Conservation (phyloP, 2,329 filamentous ascomycete genomes). For the Neonectria neomacrospora region DNA sequence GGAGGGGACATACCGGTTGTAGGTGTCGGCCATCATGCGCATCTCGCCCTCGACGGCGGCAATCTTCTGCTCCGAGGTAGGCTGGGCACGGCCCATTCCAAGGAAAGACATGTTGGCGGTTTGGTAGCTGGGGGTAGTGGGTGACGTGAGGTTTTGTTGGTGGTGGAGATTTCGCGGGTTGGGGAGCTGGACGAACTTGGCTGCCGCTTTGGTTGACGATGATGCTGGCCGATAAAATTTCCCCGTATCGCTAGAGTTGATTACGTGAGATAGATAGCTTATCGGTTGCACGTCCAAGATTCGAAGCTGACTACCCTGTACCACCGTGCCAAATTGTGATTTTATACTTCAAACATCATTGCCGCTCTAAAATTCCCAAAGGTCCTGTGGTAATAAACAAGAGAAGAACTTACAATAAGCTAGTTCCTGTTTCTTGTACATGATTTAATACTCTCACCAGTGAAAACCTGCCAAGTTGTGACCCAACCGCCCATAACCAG, state of each 20-base stretch:
- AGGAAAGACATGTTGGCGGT: conserved; percentile 57
- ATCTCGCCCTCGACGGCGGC: conserved; percentile 96
- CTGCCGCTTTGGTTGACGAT: conserved; percentile 19
- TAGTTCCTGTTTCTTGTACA: too few species aligned
- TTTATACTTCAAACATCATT: not conserved
- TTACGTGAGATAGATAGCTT: conserved; percentile 43
- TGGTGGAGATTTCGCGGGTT: conserved; percentile 22
- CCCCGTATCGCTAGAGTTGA: conserved; percentile 37
- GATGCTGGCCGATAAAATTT: conserved; percentile 39
- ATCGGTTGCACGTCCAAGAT: not conserved
- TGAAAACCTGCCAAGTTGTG: too few species aligned
- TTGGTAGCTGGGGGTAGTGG: conserved; percentile 2
- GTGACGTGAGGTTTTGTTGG: conserved; percentile 14
- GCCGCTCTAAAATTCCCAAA: not conserved
- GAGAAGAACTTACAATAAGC: too few species aligned
- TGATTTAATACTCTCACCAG: too few species aligned
- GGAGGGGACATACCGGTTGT: conserved; percentile 78
- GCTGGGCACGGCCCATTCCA: conserved; percentile 74
- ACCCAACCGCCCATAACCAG: too few species aligned
- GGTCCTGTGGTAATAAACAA: not conserved
- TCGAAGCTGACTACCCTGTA: conserved; percentile 35
- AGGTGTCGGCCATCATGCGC: conserved; percentile 97
- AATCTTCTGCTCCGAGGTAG: conserved; percentile 96
- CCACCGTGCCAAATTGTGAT: too few species aligned
- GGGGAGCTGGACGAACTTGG: conserved; percentile 23